Evolutionary conservation across 164 flowering plant species (phyloP).

Genomic region (Vitis cinerea): DNA sequence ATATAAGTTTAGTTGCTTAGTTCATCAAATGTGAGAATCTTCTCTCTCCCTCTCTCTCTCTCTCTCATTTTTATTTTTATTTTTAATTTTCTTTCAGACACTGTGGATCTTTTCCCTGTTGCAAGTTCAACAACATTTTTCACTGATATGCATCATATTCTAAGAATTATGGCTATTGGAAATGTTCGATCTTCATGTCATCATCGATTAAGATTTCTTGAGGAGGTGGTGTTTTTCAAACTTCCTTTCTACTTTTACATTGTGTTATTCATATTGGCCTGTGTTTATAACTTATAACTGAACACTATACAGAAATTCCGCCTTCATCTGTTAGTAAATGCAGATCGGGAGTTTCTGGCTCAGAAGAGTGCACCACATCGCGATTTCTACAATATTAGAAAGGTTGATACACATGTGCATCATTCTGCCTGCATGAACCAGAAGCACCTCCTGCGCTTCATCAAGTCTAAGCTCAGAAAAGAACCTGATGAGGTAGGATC

Average conservation of each 20-base stretch:
- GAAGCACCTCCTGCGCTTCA: slow-evolving; percentile 70
- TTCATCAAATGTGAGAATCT: neutral
- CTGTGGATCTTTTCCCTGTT: slow-evolving; percentile 64
- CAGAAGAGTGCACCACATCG: slow-evolving; percentile 83
- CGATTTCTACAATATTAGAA: slow-evolving; percentile 74
- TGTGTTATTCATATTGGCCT: neutral
- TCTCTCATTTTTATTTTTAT: too few relatives aligned
- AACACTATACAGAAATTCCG: slow-evolving; percentile 55
- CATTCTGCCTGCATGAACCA: slow-evolving; percentile 91
- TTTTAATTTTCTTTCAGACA: slow-evolving; percentile 27
- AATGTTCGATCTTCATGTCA: slow-evolving; percentile 61
- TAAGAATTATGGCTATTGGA: slow-evolving; percentile 53
- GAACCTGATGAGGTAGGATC: slow-evolving; percentile 74
- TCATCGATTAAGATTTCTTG: slow-evolving; percentile 66
- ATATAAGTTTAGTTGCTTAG: neutral
- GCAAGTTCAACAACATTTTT: slow-evolving; percentile 67
- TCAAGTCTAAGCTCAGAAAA: slow-evolving; percentile 65
- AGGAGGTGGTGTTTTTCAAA: slow-evolving; percentile 42
- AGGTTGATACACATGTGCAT: slow-evolving; percentile 82
- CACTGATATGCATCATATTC: slow-evolving; percentile 75
- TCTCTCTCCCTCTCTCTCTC: neutral
- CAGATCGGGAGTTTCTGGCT: slow-evolving; percentile 68
- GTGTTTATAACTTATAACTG: slow-evolving; percentile 7
- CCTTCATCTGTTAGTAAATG: slow-evolving; percentile 61
- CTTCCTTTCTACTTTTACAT: neutral